A percentile compares a stretch with the other conserved stretches of the same genome.
These are phyloP conservation scores for Ammopiptanthus mongolicus DNA, from an alignment of 306 rosid genomes.

Conservation along the genomic window DNA sequence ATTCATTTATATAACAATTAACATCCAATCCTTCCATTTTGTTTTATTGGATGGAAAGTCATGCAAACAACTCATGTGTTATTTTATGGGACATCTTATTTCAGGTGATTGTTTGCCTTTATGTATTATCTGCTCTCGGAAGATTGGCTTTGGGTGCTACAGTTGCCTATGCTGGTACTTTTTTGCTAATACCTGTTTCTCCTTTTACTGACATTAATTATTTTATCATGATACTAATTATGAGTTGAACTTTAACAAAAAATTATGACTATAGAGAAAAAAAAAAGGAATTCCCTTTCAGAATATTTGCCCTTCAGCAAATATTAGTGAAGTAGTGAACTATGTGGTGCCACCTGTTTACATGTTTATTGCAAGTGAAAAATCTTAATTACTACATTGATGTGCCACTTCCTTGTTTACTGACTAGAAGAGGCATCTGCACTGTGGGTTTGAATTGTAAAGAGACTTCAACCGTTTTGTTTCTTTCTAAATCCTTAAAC, in stretches of 20 bases:
- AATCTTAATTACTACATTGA: not conserved
- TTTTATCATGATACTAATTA: not conserved
- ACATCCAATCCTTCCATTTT: too few species aligned
- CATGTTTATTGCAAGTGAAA: not conserved
- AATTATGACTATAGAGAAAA: not conserved
- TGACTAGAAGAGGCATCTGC: not conserved
- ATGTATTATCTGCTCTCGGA: slow-evolving; percentile 66
- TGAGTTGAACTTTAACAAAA: not conserved
- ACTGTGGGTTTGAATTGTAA: not conserved
- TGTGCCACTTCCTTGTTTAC: not conserved
- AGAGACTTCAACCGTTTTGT: not conserved
- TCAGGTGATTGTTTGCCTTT: slow-evolving; percentile 72
- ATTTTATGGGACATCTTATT: not conserved
- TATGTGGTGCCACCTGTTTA: not conserved
- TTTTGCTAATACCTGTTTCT: not conserved
- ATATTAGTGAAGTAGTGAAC: not conserved
- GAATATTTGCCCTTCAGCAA: not conserved
- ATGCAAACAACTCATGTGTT: not conserved
- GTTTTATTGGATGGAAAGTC: not conserved
- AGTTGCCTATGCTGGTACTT: slow-evolving; percentile 83
- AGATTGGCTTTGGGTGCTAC: slow-evolving; percentile 76
- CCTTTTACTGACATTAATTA: not conserved
- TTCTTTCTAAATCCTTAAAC: not conserved
- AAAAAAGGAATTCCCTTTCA: not conserved
- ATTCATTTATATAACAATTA: not conserved